Percentiles rank a stretch among this genome's conserved stretches.
These are phyloP conservation scores for Scheffersomyces spartinae DNA, from an alignment of 805 yeast genomes.

Conservation along the genomic window DNA sequence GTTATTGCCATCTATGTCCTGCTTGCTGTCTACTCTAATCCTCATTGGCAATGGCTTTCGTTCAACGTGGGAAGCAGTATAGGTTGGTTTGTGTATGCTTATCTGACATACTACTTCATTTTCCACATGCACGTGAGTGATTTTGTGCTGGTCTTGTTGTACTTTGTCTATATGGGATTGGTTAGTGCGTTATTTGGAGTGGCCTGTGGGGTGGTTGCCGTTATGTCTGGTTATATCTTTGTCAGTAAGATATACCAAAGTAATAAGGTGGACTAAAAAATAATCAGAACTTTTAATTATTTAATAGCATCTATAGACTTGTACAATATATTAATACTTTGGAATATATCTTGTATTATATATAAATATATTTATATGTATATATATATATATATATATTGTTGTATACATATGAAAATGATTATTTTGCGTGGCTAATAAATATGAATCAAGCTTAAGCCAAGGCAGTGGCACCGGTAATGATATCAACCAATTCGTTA, in stretches of 20 bases:
- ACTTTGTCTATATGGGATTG: slow-evolving; percentile 60
- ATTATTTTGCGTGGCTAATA: too few relatives aligned
- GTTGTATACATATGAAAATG: too few relatives aligned
- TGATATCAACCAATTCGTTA: slow-evolving; percentile 98
- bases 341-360: too few relatives aligned
- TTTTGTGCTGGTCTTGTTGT: slow-evolving; percentile 54
- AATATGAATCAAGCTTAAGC: too few relatives aligned
- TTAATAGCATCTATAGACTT: too few relatives aligned
- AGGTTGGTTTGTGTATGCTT: slow-evolving; percentile 58
- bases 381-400: too few relatives aligned
- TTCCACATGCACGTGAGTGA: slow-evolving; percentile 50
- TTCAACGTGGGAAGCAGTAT: slow-evolving; percentile 60
- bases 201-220: slow-evolving; percentile 67
- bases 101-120: slow-evolving; percentile 56
- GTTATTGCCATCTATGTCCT: slow-evolving; percentile 58
- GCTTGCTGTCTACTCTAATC: slow-evolving; percentile 40
- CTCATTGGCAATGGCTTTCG: slow-evolving; percentile 77
- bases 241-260: slow-evolving; percentile 51
- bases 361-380: too few relatives aligned
- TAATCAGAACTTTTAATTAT: too few relatives aligned
- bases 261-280: slow-evolving; percentile 38
- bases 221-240: slow-evolving; percentile 54
- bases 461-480: slow-evolving; percentile 98
- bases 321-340: too few relatives aligned
- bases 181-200: slow-evolving; percentile 52